These are phyloP conservation scores for Trichocomaceae sp. DNA, from an alignment of 2,329 filamentous ascomycete species.

Conservation along the genomic window DNA sequence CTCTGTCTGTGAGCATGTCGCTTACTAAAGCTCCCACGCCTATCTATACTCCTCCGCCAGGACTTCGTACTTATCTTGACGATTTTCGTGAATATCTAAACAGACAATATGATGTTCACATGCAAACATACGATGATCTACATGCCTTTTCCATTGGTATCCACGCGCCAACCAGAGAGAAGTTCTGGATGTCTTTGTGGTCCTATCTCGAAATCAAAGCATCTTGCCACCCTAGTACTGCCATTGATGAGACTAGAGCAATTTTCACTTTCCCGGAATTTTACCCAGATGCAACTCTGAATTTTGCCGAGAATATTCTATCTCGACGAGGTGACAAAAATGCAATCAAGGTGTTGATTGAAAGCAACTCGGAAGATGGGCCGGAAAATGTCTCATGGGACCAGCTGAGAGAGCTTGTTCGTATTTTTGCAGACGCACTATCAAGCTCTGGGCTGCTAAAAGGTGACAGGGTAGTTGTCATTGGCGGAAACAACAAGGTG, in stretches of 20 bases:
- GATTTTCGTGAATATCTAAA: slow-evolving; percentile 5
- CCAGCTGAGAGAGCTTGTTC: not conserved
- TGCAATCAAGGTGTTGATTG: not conserved
- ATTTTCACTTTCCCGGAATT: not conserved
- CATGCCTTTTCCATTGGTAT: not conserved
- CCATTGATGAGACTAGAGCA: not conserved
- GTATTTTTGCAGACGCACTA: not conserved
- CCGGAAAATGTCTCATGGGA: not conserved
- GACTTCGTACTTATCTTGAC: not conserved
- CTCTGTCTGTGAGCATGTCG: not conserved
- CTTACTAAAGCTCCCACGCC: not conserved
- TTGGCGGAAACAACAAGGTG: not conserved
- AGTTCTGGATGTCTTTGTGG: slow-evolving; percentile 5
- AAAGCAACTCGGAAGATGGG: not conserved
- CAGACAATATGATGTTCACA: not conserved
- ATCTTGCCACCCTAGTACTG: not conserved
- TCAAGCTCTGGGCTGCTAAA: not conserved
- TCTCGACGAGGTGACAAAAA: not conserved
- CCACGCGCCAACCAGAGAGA: not conserved
- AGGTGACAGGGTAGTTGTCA: not conserved
- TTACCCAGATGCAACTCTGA: not conserved
- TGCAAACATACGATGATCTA: slow-evolving; percentile 2
- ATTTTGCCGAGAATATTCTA: slow-evolving; percentile 1
- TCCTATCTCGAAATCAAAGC: slow-evolving; percentile 4
- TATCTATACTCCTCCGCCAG: slow-evolving; percentile 1